Evolutionary conservation across 2,329 filamentous ascomycete genomes (phyloP).

Genomic region (Colletotrichum sp.): DNA sequence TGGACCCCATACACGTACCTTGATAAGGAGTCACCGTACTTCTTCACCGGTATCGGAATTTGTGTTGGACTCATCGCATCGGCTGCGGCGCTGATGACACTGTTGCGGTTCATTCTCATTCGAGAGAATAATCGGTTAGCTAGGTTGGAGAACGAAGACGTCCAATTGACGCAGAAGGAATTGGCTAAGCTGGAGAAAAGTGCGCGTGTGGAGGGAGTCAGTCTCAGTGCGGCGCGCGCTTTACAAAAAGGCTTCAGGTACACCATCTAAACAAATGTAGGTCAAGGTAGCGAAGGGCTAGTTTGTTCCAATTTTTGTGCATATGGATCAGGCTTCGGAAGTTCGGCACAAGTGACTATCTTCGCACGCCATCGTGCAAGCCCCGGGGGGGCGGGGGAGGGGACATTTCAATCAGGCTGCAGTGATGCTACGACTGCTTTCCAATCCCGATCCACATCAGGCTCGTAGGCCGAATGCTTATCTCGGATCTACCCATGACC

Average conservation of each 20-base stretch:
- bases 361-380: neutral
- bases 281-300: neutral
- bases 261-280: slow-evolving; percentile 37
- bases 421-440: neutral
- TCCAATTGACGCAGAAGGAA: slow-evolving; percentile 49
- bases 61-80: slow-evolving; percentile 39
- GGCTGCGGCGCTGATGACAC: slow-evolving; percentile 38
- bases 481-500: neutral
- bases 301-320: neutral
- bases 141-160: slow-evolving; percentile 52
- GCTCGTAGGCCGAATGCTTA: neutral
- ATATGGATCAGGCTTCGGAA: neutral
- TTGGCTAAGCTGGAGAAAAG: slow-evolving; percentile 50
- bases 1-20: slow-evolving; percentile 56
- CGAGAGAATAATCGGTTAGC: slow-evolving; percentile 50
- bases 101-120: slow-evolving; percentile 39
- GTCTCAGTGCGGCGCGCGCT: slow-evolving; percentile 49
- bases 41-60: slow-evolving; percentile 43
- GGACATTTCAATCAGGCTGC: neutral
- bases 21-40: slow-evolving; percentile 39
- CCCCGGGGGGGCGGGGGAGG: neutral
- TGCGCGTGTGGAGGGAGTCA: slow-evolving; percentile 55
- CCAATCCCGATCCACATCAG: neutral
- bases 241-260: slow-evolving; percentile 62
- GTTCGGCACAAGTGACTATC: neutral